Evolutionary conservation across 345 rosid species (phyloP), one percentile per base, ranked within the genome.

Genomic region (Corchorus capsularis): DNA sequence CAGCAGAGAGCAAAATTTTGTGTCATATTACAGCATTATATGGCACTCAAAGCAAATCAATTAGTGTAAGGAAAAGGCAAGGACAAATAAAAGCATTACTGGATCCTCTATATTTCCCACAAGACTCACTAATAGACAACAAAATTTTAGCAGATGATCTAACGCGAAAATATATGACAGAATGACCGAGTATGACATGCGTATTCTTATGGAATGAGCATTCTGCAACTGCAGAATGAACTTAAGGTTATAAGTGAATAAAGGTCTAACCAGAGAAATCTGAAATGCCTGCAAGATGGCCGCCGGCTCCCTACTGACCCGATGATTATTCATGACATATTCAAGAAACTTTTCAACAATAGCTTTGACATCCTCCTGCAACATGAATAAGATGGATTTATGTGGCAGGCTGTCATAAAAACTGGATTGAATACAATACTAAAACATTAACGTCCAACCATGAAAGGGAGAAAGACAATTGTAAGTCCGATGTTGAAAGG

Each of bases 271-370:
- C 94, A 94, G 71, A 60, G 98, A 91, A 72, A 96, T 82, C 82
- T 86, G 93, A 77, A 96, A 96, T 19, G 97, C 99, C 84, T 94
- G 97, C 79, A 90, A 84, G 50, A 81, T 71, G 65, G 89, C 76
- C 49, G 79, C 81, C 39, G 90, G 90, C 81, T 93, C 92, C 84
- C 76, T 80, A 61, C 67, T 79, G 64, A 94, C 85, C 75, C 34
- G 87, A 80, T 88, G 87, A 80, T 94, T 89, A 73, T 85, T 90
- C 85, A 92, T 81, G 45, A 96, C 87, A 85, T 91, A 92, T 79
- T 87, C 88, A 43, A 92, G 91, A 82, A 94, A 82, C 53, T 70
- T 83, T 70, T 84, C 89, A 81, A 72, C 89, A 87, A 88, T 84
- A 72, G 69, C 76, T 83, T 79, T 89, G 75, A 83, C 85, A 82